Conservation (phyloP, 305 asterid species). For the Caryopteris hybrid region DNA sequence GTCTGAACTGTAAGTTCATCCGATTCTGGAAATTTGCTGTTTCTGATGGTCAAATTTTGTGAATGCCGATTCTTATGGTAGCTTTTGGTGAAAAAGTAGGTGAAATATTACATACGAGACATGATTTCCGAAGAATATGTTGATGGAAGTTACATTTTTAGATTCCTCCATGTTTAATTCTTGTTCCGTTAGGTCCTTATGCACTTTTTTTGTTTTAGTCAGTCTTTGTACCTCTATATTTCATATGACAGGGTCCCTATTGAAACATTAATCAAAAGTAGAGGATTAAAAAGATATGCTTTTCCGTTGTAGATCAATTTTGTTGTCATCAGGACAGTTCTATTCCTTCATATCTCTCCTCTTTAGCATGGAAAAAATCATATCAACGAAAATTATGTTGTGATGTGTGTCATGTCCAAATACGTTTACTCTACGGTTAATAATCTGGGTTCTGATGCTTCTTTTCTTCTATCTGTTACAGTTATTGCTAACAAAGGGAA, state of each 20-base stretch:
- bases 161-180: no score
- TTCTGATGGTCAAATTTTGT: no score
- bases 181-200: no score
- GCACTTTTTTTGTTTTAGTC: no score
- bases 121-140: neutral
- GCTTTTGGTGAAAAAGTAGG: neutral
- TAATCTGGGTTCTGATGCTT: conserved; percentile 10
- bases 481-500: conserved; percentile 47
- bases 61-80: neutral
- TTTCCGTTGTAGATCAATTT: neutral
- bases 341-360: neutral
- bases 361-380: neutral
- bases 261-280: no score
- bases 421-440: no score
- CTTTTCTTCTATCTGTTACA: conserved; percentile 26
- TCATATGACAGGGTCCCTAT: no score
- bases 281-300: no score
- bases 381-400: neutral
- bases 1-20: conserved; percentile 45
- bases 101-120: neutral
- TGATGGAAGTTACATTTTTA: neutral
- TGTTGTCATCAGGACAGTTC: neutral
- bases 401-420: no score
- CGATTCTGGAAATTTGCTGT: neutral
- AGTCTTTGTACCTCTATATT: no score